Percentiles rank a stretch among this genome's conserved stretches.
Evolutionary conservation across 176 grass and related monocot genomes (phyloP).

Genomic region (Zizania latifolia): DNA sequence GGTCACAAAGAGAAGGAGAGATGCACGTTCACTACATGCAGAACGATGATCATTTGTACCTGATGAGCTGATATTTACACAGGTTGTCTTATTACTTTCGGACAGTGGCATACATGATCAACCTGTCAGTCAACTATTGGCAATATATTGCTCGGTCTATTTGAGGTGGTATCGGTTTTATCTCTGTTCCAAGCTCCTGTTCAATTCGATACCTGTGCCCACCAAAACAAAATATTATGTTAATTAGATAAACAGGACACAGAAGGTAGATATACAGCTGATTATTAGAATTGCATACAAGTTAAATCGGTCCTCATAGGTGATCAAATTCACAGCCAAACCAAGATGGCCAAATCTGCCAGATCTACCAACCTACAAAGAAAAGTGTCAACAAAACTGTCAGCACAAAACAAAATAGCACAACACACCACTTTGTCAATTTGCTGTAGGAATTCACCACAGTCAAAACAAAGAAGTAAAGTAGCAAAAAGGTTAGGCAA

Average conservation of each 20-base stretch:
- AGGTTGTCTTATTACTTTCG: slow-evolving; percentile 47
- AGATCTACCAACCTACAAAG: slow-evolving; percentile 85
- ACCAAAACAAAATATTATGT: slow-evolving; percentile 5
- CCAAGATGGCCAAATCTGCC: slow-evolving; percentile 93
- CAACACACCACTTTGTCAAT: not conserved
- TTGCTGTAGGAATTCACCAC: not conserved
- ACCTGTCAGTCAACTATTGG: slow-evolving; percentile 37
- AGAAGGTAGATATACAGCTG: slow-evolving; percentile 1
- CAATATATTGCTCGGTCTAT: slow-evolving; percentile 88
- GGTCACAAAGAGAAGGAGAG: not conserved
- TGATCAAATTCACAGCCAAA: slow-evolving; percentile 83
- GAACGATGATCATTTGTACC: slow-evolving; percentile 33
- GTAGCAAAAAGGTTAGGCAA: slow-evolving; percentile 1
- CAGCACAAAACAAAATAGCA: not conserved
- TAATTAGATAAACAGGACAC: not conserved
- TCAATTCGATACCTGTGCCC: slow-evolving; percentile 67
- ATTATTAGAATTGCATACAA: slow-evolving; percentile 41
- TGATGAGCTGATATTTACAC: slow-evolving; percentile 72
- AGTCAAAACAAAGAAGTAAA: not conserved
- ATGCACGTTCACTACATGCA: slow-evolving; percentile 23
- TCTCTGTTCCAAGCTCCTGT: slow-evolving; percentile 90
- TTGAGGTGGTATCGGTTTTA: slow-evolving; percentile 88
- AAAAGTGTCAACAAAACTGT: not conserved
- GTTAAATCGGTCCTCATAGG: slow-evolving; percentile 92
- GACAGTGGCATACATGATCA: slow-evolving; percentile 29